A percentile compares a stretch with the other conserved stretches of the same genome.
These are phyloP conservation scores for Pugionium cornutum DNA, from an alignment of 345 rosid species.

Conservation along the genomic window DNA sequence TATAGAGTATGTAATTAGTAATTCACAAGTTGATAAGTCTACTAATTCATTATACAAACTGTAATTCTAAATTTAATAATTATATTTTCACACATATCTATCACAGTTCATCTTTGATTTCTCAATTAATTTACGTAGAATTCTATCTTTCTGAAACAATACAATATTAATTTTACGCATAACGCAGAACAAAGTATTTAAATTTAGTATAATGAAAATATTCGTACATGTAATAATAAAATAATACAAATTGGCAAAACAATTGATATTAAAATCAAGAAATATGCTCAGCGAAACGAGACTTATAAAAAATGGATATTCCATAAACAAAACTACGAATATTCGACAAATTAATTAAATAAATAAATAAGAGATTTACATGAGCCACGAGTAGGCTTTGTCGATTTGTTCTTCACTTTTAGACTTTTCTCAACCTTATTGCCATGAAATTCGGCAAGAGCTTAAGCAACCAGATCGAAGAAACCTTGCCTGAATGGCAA, in stretches of 20 bases:
- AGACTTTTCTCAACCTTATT: not conserved
- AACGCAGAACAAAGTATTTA: too few species aligned
- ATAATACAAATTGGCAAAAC: not conserved
- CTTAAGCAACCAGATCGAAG: conserved; percentile 93
- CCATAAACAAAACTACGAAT: conserved; percentile 55
- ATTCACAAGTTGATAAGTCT: too few species aligned
- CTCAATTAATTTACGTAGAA: too few species aligned
- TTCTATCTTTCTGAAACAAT: too few species aligned
- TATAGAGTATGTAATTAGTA: too few species aligned
- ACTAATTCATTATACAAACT: too few species aligned
- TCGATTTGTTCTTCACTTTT: not conserved
- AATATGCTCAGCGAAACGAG: conserved; percentile 42
- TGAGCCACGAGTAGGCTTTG: conserved; percentile 18
- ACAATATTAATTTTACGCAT: too few species aligned
- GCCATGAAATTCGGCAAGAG: conserved; percentile 93
- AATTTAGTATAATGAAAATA: too few species aligned
- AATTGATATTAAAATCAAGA: conserved; percentile 4
- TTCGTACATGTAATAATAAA: too few species aligned
- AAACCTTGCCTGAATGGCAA: conserved; percentile 91
- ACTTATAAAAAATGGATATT: conserved; percentile 54
- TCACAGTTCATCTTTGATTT: too few species aligned
- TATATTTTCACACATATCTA: too few species aligned
- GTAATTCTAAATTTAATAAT: too few species aligned
- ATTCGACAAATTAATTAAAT: conserved; percentile 48
- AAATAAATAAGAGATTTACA: conserved; percentile 30